These are phyloP conservation scores for Petasospora rhodanensis DNA, from an alignment of 1,139 yeast species.

Conservation along the genomic window DNA sequence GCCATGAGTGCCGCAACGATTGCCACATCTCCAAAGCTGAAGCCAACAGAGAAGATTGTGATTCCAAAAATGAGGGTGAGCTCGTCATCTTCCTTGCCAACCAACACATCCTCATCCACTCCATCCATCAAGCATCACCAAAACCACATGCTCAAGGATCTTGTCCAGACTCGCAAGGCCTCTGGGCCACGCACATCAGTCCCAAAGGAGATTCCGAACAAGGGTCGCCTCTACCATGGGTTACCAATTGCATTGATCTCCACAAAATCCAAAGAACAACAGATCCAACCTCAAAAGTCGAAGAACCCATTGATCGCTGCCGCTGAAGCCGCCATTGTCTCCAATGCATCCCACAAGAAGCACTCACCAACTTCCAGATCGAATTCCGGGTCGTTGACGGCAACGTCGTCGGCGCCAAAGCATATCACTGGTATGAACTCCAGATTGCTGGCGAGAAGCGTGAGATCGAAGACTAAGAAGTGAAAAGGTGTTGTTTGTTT, in stretches of 20 bases:
- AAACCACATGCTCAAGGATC: slow-evolving; percentile 28
- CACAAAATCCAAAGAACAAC: neutral
- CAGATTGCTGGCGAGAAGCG: slow-evolving; percentile 46
- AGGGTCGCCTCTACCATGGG: slow-evolving; percentile 28
- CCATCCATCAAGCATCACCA: slow-evolving; percentile 4
- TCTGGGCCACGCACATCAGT: slow-evolving; percentile 1
- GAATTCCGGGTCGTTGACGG: neutral
- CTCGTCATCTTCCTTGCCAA: too few species aligned
- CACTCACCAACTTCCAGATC: neutral
- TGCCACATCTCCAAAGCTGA: slow-evolving; percentile 23
- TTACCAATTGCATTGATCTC: slow-evolving; percentile 24
- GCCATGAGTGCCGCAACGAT: slow-evolving; percentile 31
- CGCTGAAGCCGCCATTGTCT: slow-evolving; percentile 35
- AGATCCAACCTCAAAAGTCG: too few species aligned
- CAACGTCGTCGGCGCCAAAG: slow-evolving; percentile 14
- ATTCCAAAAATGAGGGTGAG: too few species aligned
- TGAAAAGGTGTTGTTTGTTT: neutral
- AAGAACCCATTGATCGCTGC: slow-evolving; percentile 23
- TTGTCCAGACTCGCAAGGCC: slow-evolving; percentile 29
- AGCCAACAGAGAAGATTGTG: slow-evolving; percentile 3
- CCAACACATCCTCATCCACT: slow-evolving; percentile 5
- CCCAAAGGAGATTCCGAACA: slow-evolving; percentile 17
- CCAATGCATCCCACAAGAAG: slow-evolving; percentile 32
- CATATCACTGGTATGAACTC: slow-evolving; percentile 51
- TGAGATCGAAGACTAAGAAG: slow-evolving; percentile 10